Conservation (phyloP, 2,329 filamentous ascomycete species). For the Talaromyces amestolkiae region DNA sequence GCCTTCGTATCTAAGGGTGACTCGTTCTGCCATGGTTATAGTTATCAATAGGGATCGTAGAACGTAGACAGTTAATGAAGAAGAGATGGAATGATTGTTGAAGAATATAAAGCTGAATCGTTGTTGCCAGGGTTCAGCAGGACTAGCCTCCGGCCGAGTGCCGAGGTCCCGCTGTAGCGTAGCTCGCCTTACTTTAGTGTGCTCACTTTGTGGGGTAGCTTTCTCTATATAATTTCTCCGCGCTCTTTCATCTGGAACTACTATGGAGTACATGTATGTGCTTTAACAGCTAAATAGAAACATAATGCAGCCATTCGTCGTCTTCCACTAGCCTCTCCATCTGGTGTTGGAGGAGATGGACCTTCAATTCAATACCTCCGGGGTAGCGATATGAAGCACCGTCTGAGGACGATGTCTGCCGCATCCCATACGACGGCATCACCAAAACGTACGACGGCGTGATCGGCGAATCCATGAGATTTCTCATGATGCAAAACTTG, state of each 20-base stretch:
- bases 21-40: conserved; percentile 29
- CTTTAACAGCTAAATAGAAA: not conserved
- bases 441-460: not conserved
- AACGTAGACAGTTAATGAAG: too few relatives aligned
- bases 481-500: not conserved
- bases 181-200: not conserved
- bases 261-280: too few relatives aligned
- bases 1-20: conserved; percentile 63
- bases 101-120: not conserved
- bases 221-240: too few relatives aligned
- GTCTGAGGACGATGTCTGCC: not conserved
- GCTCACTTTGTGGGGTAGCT: not conserved
- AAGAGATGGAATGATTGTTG: not conserved
- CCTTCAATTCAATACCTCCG: not conserved
- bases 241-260: not conserved
- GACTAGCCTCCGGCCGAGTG: not conserved
- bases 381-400: not conserved
- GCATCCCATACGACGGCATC: not conserved
- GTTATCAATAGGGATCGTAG: too few relatives aligned
- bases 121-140: not conserved
- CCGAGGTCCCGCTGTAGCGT: not conserved
- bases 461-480: not conserved
- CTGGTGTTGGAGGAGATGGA: not conserved
- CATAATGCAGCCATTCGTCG: not conserved
- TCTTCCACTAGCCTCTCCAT: not conserved